A percentile compares a stretch with the other conserved stretches of the same genome.
Conservation (phyloP, 495 filamentous ascomycete genomes). For the Hyaloscypha variabilis region DNA sequence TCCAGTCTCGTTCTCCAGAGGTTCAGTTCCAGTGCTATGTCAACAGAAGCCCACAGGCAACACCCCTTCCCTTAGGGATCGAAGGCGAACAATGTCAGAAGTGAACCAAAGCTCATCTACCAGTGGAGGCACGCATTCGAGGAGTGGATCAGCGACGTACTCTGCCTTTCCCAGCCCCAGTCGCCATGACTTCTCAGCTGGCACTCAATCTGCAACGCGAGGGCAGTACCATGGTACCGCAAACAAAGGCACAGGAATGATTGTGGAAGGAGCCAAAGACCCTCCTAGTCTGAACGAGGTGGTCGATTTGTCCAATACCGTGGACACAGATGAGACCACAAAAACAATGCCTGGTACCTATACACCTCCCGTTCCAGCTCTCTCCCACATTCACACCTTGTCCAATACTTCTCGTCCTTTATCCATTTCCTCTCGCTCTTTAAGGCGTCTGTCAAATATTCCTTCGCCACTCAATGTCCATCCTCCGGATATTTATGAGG, state of each 20-base stretch:
- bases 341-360: slow-evolving; percentile 30
- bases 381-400: background rate
- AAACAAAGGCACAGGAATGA: background rate
- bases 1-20: background rate
- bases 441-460: background rate
- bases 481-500: background rate
- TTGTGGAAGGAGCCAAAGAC: slow-evolving; percentile 16
- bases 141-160: slow-evolving; percentile 10
- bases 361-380: slow-evolving; percentile 10
- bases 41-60: background rate
- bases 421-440: background rate
- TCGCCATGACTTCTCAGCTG: background rate
- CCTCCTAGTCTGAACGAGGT: slow-evolving; percentile 20
- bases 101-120: background rate
- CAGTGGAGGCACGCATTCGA: background rate
- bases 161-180: slow-evolving; percentile 8
- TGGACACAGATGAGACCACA: slow-evolving; percentile 26
- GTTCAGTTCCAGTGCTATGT: background rate
- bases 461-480: slow-evolving; percentile 14
- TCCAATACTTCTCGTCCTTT: slow-evolving; percentile 6
- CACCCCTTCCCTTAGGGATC: background rate
- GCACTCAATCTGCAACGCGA: background rate
- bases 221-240: background rate
- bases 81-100: slow-evolving; percentile 12
- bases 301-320: slow-evolving; percentile 25